A percentile compares a stretch with the other conserved stretches of the same genome.
These are phyloP conservation scores for Trichophyton verrucosum DNA, from an alignment of 2,329 filamentous ascomycete species.

Conservation along the genomic window DNA sequence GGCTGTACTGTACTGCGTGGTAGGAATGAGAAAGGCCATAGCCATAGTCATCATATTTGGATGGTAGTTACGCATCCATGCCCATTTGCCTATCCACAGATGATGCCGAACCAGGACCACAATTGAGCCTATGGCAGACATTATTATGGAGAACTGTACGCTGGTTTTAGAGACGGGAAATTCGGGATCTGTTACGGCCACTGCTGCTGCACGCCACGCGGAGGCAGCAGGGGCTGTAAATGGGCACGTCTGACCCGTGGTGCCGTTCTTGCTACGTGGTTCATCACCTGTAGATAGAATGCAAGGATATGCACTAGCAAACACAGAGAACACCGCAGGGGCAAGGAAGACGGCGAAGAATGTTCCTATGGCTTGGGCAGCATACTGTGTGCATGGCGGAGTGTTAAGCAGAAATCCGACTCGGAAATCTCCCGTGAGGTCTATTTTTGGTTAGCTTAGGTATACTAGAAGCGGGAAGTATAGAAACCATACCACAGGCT, in stretches of 20 bases:
- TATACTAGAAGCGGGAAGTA: conserved; percentile 24
- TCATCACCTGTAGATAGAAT: conserved; percentile 36
- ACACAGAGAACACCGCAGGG: conserved; percentile 55
- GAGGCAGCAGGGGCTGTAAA: conserved; percentile 52
- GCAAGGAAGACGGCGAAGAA: conserved; percentile 55
- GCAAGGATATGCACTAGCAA: conserved; percentile 56
- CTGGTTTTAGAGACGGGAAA: conserved; percentile 45
- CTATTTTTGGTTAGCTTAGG: conserved; percentile 21
- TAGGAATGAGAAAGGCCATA: conserved; percentile 46
- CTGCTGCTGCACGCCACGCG: conserved; percentile 54
- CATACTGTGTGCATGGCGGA: conserved; percentile 52
- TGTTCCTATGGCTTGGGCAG: conserved; percentile 51
- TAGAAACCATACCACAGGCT: conserved; percentile 7
- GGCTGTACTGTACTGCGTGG: conserved; percentile 47
- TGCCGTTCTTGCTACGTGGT: not conserved
- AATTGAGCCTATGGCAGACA: conserved; percentile 26
- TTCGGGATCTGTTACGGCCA: conserved; percentile 46
- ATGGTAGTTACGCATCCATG: conserved; percentile 8
- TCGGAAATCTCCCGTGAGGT: conserved; percentile 52
- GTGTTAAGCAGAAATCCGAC: conserved; percentile 56
- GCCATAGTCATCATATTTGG: conserved; percentile 33
- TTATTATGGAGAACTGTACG: conserved; percentile 40
- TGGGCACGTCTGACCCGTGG: conserved; percentile 31
- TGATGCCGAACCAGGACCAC: conserved; percentile 7
- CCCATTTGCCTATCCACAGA: conserved; percentile 7